Percentiles rank a stretch among this genome's conserved stretches.
These are phyloP conservation scores for Penicillium waksmanii DNA, from an alignment of 495 filamentous ascomycete genomes.

Conservation along the genomic window DNA sequence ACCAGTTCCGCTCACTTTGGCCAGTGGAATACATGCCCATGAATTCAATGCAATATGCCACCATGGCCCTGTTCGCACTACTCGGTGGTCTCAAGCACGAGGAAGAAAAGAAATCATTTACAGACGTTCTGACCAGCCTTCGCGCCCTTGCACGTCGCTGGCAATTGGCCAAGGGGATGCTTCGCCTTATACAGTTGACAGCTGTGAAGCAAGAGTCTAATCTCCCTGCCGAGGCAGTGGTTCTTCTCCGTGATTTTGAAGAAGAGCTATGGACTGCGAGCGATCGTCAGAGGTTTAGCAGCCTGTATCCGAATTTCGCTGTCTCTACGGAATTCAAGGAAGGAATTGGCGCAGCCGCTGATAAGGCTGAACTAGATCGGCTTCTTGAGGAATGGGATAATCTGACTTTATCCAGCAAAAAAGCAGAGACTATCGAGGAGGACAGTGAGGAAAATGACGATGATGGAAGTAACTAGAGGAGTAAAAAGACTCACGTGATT, in stretches of 20 bases:
- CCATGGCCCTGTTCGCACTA: constrained; percentile 20
- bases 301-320: constrained; percentile 24
- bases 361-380: constrained; percentile 20
- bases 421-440: too few species aligned
- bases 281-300: constrained; percentile 19
- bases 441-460: too few species aligned
- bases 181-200: constrained; percentile 24
- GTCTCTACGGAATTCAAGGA: neutral
- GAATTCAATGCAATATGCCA: constrained; percentile 16
- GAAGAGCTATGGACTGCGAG: constrained; percentile 10
- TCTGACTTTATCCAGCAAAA: constrained; percentile 5
- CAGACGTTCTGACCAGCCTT: constrained; percentile 16
- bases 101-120: constrained; percentile 18
- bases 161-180: constrained; percentile 24
- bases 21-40: constrained; percentile 19
- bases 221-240: constrained; percentile 17
- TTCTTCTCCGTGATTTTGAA: constrained; percentile 24
- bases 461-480: too few species aligned
- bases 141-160: constrained; percentile 24
- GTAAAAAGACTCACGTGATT: too few species aligned
- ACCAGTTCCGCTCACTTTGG: constrained; percentile 17
- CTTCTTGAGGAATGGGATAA: constrained; percentile 28
- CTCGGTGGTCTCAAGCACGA: constrained; percentile 22
- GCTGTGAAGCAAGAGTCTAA: constrained; percentile 8
- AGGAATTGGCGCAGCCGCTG: neutral